These are phyloP conservation scores for Daldinia decipiens DNA, from an alignment of 495 filamentous ascomycete species.

Conservation along the genomic window DNA sequence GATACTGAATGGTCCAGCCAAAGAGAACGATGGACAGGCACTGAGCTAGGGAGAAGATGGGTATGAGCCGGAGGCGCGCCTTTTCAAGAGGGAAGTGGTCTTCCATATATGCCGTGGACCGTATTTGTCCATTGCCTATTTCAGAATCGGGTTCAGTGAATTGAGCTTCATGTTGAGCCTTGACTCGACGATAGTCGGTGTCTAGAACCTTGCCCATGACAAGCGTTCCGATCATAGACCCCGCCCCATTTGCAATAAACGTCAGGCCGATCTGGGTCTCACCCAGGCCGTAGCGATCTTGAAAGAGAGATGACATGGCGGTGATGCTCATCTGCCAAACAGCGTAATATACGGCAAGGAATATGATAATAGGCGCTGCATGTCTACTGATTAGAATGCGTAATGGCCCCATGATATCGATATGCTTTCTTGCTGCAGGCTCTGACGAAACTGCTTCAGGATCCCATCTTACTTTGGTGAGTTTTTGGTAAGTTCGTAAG, in stretches of 20 bases:
- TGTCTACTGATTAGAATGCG: constrained; percentile 58
- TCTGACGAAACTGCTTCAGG: constrained; percentile 25
- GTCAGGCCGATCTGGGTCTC: constrained; percentile 62
- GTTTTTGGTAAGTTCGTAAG: constrained; percentile 50
- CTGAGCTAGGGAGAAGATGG: constrained; percentile 47
- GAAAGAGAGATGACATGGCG: constrained; percentile 63
- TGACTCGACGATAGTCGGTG: constrained; percentile 53
- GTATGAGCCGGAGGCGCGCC: constrained; percentile 51
- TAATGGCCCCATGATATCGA: constrained; percentile 57
- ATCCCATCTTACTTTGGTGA: constrained; percentile 40
- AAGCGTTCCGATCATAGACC: constrained; percentile 61
- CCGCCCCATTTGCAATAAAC: constrained; percentile 63
- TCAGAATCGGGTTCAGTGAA: constrained; percentile 17
- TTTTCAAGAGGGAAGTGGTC: constrained; percentile 53
- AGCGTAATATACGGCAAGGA: constrained; percentile 62
- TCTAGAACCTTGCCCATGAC: constrained; percentile 59
- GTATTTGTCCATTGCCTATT: not conserved
- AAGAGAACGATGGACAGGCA: constrained; percentile 51
- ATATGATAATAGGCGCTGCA: constrained; percentile 60
- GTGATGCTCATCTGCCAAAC: constrained; percentile 69
- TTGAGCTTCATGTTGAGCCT: constrained; percentile 44
- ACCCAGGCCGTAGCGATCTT: constrained; percentile 52
- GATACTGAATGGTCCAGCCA: constrained; percentile 51
- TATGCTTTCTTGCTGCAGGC: constrained; percentile 44
- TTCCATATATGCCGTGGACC: constrained; percentile 17